Percentiles rank a stretch among this genome's conserved stretches.
These are phyloP conservation scores for Niveomyces coronatus DNA, from an alignment of 2,329 filamentous ascomycete genomes.

Conservation along the genomic window DNA sequence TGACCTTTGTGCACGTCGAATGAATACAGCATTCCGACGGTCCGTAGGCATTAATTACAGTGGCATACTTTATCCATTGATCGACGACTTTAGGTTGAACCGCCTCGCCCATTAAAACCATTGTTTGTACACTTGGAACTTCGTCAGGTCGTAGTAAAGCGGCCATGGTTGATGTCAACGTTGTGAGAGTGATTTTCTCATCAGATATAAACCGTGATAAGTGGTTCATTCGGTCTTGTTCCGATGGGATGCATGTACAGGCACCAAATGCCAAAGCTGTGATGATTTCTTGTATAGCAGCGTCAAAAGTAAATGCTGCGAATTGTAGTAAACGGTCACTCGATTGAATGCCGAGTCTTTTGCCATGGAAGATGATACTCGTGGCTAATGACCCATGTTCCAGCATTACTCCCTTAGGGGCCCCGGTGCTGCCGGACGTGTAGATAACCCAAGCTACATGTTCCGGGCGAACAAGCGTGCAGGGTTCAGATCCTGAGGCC, in stretches of 20 bases:
- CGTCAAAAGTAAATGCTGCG: background rate
- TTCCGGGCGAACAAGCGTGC: background rate
- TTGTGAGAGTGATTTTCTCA: background rate
- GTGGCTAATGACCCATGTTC: background rate
- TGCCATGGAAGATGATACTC: background rate
- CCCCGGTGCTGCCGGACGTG: conserved; percentile 7
- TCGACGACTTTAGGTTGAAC: background rate
- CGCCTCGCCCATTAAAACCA: background rate
- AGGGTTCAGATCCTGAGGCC: background rate
- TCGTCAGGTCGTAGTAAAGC: background rate
- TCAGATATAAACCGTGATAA: background rate
- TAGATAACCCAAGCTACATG: conserved; percentile 8
- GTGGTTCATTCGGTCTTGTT: background rate
- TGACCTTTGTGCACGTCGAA: too few species aligned
- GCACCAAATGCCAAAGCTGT: background rate
- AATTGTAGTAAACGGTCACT: conserved; percentile 6
- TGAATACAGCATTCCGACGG: background rate
- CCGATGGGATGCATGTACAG: background rate
- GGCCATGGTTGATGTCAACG: background rate
- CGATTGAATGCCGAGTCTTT: background rate
- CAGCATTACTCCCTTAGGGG: conserved; percentile 7
- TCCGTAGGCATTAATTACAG: background rate
- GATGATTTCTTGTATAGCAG: background rate
- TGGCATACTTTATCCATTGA: background rate
- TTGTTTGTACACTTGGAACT: background rate